phyloP scores from a whole-genome alignment of 192 early-diverging fungal species.

The Gamsiella multidivaricata region DNA sequence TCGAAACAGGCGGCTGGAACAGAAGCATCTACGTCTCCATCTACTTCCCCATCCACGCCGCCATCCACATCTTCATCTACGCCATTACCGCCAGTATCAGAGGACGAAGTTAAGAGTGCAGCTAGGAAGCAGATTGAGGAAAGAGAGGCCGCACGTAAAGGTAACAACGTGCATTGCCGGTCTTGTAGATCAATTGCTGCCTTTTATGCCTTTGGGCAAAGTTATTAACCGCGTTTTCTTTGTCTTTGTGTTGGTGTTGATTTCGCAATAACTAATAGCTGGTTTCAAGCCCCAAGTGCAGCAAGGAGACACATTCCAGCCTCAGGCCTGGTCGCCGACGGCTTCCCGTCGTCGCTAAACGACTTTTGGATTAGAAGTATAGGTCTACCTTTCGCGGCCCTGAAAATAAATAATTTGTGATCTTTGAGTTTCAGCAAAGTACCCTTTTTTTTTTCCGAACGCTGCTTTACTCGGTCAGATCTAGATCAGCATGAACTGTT shows the following conservation, averaged over 20 bases:
- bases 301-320: constrained; percentile 43
- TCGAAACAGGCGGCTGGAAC: not conserved
- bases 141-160: constrained; percentile 47
- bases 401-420: too few species aligned
- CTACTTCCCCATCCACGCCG: not conserved
- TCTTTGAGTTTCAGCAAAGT: too few species aligned
- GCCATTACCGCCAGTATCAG: not conserved
- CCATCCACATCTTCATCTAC: not conserved
- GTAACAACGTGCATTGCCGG: constrained; percentile 1
- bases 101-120: constrained; percentile 28
- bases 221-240: not conserved
- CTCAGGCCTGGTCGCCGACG: constrained; percentile 47
- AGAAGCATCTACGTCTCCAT: not conserved
- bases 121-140: constrained; percentile 51
- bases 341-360: constrained; percentile 29
- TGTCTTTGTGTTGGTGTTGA: not conserved
- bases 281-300: constrained; percentile 53
- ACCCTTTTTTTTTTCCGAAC: too few species aligned
- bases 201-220: not conserved
- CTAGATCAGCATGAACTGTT: too few species aligned
- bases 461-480: too few species aligned
- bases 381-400: too few species aligned
- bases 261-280: constrained; percentile 1
- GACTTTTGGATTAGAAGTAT: too few species aligned
- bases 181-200: not conserved